A percentile compares a stretch with the other conserved stretches of the same genome.
These are phyloP conservation scores for Kwoniella dendrophila DNA, from an alignment of 768 basidiomycete species.

Conservation along the genomic window DNA sequence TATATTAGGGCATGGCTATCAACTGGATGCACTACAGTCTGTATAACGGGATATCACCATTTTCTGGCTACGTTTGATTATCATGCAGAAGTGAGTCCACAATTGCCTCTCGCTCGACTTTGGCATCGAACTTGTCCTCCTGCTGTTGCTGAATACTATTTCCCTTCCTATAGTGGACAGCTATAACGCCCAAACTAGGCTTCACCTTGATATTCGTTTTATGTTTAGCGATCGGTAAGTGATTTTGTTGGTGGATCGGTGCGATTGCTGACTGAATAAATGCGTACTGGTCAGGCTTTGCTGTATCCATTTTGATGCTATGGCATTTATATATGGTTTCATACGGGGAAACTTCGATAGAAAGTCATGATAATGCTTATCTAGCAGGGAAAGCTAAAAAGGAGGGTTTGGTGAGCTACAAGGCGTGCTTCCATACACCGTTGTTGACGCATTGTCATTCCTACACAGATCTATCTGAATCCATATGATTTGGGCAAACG, in stretches of 20 bases:
- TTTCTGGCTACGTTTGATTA: conserved; percentile 65
- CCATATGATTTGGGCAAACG: conserved; percentile 86
- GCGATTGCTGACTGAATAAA: not conserved
- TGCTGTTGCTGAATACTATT: not conserved
- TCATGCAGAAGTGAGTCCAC: conserved; percentile 37
- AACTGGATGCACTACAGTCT: conserved; percentile 67
- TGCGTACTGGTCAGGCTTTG: conserved; percentile 30
- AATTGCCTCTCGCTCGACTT: not conserved
- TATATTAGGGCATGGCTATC: conserved; percentile 82
- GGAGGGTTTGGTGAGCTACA: conserved; percentile 66
- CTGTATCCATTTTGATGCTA: conserved; percentile 45
- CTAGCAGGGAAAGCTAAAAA: conserved; percentile 71
- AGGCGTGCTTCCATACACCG: not conserved
- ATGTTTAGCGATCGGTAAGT: conserved; percentile 66
- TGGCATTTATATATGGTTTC: conserved; percentile 65
- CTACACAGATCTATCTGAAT: conserved; percentile 72
- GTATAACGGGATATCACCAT: conserved; percentile 66
- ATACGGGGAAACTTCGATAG: conserved; percentile 82
- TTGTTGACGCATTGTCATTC: not conserved
- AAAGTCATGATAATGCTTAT: conserved; percentile 80
- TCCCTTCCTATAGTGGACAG: conserved; percentile 60
- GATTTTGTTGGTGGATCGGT: conserved; percentile 50
- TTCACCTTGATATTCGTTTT: conserved; percentile 79
- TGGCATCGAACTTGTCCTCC: not conserved
- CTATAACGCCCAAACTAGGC: conserved; percentile 66